phyloP scores from a whole-genome alignment of 1,284 basidiomycete species.

The Ustilago xerochloae region DNA sequence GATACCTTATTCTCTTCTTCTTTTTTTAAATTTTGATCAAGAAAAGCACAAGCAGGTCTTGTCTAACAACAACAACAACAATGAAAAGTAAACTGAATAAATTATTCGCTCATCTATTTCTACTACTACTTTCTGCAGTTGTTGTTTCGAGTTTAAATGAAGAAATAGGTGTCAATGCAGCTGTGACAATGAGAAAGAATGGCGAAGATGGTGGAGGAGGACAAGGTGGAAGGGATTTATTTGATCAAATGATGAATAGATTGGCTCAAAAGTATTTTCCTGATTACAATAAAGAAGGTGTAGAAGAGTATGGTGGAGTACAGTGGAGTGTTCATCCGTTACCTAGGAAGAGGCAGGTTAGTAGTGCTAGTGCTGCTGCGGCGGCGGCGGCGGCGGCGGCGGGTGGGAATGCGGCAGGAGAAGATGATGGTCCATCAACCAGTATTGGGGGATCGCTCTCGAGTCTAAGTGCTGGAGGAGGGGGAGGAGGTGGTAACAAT shows the following conservation, averaged over 20 bases:
- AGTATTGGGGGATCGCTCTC: background rate
- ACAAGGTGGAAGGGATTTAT: conserved; percentile 25
- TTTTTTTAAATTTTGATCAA: no score
- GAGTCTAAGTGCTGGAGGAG: background rate
- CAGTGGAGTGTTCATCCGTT: conserved; percentile 37
- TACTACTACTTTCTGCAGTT: no score
- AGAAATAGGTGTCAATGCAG: no score
- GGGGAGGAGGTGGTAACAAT: background rate
- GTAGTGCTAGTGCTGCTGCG: background rate
- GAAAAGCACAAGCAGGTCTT: conserved; percentile 9
- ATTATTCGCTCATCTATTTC: background rate
- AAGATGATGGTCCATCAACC: background rate
- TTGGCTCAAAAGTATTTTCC: conserved; percentile 19
- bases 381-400: background rate
- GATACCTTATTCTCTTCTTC: background rate
- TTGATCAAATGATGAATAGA: conserved; percentile 28
- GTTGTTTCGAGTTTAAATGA: no score
- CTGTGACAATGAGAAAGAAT: no score
- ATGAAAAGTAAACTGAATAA: background rate
- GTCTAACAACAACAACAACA: background rate
- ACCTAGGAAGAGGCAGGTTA: conserved; percentile 20
- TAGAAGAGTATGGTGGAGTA: background rate
- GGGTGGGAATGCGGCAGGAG: background rate
- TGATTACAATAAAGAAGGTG: background rate
- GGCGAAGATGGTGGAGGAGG: background rate